Evolutionary conservation across 768 basidiomycete genomes (phyloP), one percentile per base, ranked within the genome.

Genomic region (Megacollybia marginata): DNA sequence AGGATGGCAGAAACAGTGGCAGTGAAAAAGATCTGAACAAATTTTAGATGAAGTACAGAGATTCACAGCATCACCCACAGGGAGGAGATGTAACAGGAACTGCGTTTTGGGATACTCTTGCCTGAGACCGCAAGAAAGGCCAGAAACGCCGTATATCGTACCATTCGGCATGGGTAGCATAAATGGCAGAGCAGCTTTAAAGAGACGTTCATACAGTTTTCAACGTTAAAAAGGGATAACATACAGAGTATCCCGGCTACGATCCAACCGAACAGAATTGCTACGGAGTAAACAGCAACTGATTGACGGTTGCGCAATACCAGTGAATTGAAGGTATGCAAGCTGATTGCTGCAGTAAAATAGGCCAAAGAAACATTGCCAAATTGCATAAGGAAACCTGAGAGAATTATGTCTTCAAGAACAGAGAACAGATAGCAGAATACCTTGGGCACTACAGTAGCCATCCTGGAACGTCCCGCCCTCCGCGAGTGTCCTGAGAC

Each of bases 251-350:
- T 49, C 8, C 69, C 53, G 11, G 83, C 67, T 23, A 69, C 54
- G 8, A 62, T 54, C 85, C 86, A 88, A 44, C 86, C 85, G 40
- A 76, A 38, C 12, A 57, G 46, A 18, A 79, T 73, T 9, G 67
- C 62, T 3, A 62, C 60, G 2, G 64, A 59, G 51, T 73, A 79
- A 31, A 78, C 64, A 62, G 78, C 69, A 12, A 62, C 57, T 8
- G 79, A 74, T 52, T 80, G 78, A 33, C 74, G 74, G 52, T 69
- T 69, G 42, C 71, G 72, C 48, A 88, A 65, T 12, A 83, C 79
- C 35, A 88, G 69, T 13, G 84, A 79, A 54, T 70, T 75, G 69
- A 87, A 84, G 0, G 81, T 79, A 61, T 89, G 86, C 9, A 85
- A 56, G 1, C 81, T 80, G 55, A 85, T 82, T 5, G 73, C 70